phyloP scores from a whole-genome alignment of 179 eudicot genomes.

The Spinacia oleracea region DNA sequence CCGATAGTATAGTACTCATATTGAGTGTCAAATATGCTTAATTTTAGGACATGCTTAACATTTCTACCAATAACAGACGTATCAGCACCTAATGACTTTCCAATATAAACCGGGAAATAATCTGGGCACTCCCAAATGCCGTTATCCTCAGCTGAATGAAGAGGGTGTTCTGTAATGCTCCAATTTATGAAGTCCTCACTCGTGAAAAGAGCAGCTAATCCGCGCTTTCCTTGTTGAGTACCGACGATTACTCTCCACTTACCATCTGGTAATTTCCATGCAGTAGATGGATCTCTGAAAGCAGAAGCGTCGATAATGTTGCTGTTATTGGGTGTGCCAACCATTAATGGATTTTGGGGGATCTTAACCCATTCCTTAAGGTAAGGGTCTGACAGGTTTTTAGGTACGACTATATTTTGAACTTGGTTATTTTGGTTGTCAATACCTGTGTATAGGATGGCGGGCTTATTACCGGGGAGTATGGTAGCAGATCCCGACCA shows the following conservation, averaged over 20 bases:
- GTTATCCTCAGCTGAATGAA: conserved; percentile 39
- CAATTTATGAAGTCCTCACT: conserved; percentile 54
- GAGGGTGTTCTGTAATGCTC: conserved; percentile 45
- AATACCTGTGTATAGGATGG: conserved; percentile 31
- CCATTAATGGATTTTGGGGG: conserved; percentile 34
- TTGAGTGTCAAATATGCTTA: conserved; percentile 33
- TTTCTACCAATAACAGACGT: conserved; percentile 25
- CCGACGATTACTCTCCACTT: conserved; percentile 46
- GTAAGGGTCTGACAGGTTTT: conserved; percentile 34
- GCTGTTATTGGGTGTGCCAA: background rate
- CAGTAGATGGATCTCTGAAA: conserved; percentile 42
- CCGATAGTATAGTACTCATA: conserved; percentile 54
- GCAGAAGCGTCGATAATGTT: conserved; percentile 11
- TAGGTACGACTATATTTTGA: conserved; percentile 37
- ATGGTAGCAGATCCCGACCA: conserved; percentile 66
- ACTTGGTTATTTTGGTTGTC: conserved; percentile 13
- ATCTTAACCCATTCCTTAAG: conserved; percentile 36
- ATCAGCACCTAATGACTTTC: conserved; percentile 32
- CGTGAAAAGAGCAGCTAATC: conserved; percentile 43
- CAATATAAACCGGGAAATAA: conserved; percentile 51
- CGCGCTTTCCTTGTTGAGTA: conserved; percentile 22
- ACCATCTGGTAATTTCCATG: conserved; percentile 35
- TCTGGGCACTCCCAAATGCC: conserved; percentile 89
- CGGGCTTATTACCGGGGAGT: conserved; percentile 46
- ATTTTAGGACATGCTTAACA: conserved; percentile 52